Percentiles rank a stretch among this genome's conserved stretches.
Conservation (phyloP, 2,329 filamentous ascomycete genomes). For the Myotisia sp. region DNA sequence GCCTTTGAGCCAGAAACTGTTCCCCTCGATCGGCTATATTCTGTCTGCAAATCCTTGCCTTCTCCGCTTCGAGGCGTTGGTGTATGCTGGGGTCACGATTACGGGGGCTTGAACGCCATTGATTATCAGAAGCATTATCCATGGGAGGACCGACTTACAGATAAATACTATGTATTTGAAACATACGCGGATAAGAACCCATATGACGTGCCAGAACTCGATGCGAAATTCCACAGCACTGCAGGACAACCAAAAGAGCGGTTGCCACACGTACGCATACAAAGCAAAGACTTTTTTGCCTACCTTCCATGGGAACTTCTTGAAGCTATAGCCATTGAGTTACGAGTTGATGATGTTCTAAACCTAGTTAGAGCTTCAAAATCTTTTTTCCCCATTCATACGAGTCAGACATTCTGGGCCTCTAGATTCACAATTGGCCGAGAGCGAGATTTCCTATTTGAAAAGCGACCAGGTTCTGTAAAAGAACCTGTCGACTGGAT, state of each 20-base stretch:
- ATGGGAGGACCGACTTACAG: neutral
- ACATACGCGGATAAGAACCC: neutral
- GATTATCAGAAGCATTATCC: neutral
- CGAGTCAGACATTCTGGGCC: slow-evolving; percentile 3
- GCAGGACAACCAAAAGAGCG: neutral
- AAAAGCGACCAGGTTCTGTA: neutral
- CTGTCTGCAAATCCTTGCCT: neutral
- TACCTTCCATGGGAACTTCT: slow-evolving; percentile 1
- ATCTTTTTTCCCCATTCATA: neutral
- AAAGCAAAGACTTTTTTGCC: neutral
- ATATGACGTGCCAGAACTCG: neutral
- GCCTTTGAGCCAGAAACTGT: neutral
- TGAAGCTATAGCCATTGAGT: neutral
- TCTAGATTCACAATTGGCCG: neutral
- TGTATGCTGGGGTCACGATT: neutral
- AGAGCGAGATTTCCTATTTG: neutral
- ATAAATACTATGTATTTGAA: neutral
- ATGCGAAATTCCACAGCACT: neutral
- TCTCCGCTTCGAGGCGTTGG: neutral
- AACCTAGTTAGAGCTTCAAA: neutral
- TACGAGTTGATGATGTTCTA: neutral
- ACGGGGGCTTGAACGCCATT: neutral
- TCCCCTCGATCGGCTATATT: neutral
- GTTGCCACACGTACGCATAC: too few species aligned
- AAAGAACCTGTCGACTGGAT: neutral